Base-by-base conservation (phyloP, 2,329 filamentous ascomycete species). In the Pseudogymnoascus sp. region DNA sequence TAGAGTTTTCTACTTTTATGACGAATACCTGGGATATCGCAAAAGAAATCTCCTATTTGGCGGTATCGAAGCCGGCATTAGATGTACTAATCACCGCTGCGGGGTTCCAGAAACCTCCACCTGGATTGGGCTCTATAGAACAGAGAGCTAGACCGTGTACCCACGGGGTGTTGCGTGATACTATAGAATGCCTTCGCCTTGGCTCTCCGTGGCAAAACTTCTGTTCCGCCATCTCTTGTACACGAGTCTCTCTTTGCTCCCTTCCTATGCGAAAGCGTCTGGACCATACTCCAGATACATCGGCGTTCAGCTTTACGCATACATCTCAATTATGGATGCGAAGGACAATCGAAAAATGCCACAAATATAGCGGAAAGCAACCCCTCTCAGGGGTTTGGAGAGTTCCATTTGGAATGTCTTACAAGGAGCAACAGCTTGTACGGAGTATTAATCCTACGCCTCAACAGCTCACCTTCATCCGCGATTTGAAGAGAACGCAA, bases 11-110 rank as follows among this genome's bases (percentile, higher is more conserved):
- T 35, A 65, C 19, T 21, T 65, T 63, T 26, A 65, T 65, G 33
- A 65, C 60, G 44, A 65, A 42, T 26, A 50, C 56, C 53, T 65
- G 64, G 64, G 61, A 56, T 26, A 65, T 65, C 59, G 44, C 63
- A 15, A 46, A 59, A 59, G 63, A 64, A 60, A 33, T 64, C 46
- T 62, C 63, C 7, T 64, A 64, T 59, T 23, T 64, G 50, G 63
- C 63, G 44, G 63, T 64, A 44, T 62, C 63, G 46, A 64, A 64
- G 44, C 44, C 21, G 62, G 63, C 63, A 62, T 62, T 64, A 17
- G 63, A 64, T 60, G 62, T 37, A 46, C 56, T 64, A 42, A 38
- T 62, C 29, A 44, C 31, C 37, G 56, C 56, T 62, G 59, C 63
- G 33, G 53, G 38, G 19, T 64, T 56, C 60, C 59, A 62, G 62